Base-by-base conservation (phyloP, 2,329 filamentous ascomycete species). In the Microsporum audouinii region DNA sequence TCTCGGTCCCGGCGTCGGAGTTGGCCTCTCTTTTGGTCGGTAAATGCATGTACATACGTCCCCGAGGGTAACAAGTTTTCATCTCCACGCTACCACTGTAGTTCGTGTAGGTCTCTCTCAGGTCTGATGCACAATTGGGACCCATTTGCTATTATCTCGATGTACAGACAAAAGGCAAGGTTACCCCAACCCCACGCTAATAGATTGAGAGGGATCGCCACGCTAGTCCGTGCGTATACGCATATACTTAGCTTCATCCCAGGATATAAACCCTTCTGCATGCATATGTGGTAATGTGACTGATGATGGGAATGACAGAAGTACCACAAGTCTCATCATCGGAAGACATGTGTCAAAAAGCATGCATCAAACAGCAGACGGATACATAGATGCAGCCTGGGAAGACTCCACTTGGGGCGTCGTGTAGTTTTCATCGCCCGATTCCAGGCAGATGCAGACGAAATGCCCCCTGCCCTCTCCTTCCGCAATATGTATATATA, bases 241-340 rank as follows among this genome's bases (percentile, higher is more conserved):
- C 49, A 55, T 34, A 38, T 38, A 12, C 49, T 55, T 23, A 55
- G 49, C 29, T 55, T 29, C 12, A 34, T 36, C 31, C 49, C 14
- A 23, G 49, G 49, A 23, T 34, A 55, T 36, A 10, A 17, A 29
- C 49, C 31, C 31, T 55, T 23, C 33, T 55, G 49, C 49, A 55
- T 55, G 49, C 49, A 55, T 7, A 55, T 55, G 49, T 55, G 49
- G 17, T 55, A 55, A 55, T 55, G 49, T 55, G 49, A 55, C 49
- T 53, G 49, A 55, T 34, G 17, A 23, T 17, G 14, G 31, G n/a
- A 29, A 34, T 14, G 29, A 14, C n/a, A 34, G 14, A 34, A n/a
- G 49, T 55, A 34, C 31, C 31, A 55, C 49, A 31, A 12, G 29
- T 55, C 49, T 55, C 49, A 36, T 55, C 49, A 55, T 55, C 31